Evolutionary conservation across 371 early-diverging fungal species (phyloP).

Genomic region (Mortierella polycephala): DNA sequence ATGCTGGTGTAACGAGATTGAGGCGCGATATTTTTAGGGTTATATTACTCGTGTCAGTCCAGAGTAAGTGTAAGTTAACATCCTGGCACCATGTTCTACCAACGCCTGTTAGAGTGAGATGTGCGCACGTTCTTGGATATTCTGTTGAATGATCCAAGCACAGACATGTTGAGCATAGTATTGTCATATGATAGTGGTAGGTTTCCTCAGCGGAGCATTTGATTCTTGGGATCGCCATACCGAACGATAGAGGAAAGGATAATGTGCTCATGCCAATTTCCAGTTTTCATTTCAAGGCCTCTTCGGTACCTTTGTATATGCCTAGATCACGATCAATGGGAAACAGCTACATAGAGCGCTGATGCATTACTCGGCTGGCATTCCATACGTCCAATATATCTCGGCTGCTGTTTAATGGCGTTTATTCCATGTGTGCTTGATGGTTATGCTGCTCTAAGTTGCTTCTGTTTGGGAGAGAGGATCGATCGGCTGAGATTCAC

Average conservation of each 20-base stretch:
- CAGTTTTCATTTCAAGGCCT: not conserved
- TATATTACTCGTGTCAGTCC: not conserved
- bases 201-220: not conserved
- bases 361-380: too few species aligned
- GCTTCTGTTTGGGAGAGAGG: not conserved
- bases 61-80: too few species aligned
- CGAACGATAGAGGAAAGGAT: not conserved
- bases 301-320: too few species aligned
- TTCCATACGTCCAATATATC: too few species aligned
- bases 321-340: not conserved
- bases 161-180: not conserved
- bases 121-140: too few species aligned
- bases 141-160: too few species aligned
- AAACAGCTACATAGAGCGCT: too few species aligned
- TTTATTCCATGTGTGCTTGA: not conserved
- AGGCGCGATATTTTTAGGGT: not conserved
- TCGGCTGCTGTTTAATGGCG: too few species aligned
- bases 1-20: too few species aligned
- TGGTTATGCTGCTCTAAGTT: not conserved
- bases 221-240: not conserved
- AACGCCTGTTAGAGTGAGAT: too few species aligned
- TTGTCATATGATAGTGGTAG: conserved; percentile 9
- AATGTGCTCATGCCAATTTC: conserved; percentile 10
- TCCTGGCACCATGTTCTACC: too few species aligned
- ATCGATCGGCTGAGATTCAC: conserved; percentile 1